Evolutionary conservation across 768 basidiomycete genomes (phyloP).

Genomic region (Amylocystis lapponica): DNA sequence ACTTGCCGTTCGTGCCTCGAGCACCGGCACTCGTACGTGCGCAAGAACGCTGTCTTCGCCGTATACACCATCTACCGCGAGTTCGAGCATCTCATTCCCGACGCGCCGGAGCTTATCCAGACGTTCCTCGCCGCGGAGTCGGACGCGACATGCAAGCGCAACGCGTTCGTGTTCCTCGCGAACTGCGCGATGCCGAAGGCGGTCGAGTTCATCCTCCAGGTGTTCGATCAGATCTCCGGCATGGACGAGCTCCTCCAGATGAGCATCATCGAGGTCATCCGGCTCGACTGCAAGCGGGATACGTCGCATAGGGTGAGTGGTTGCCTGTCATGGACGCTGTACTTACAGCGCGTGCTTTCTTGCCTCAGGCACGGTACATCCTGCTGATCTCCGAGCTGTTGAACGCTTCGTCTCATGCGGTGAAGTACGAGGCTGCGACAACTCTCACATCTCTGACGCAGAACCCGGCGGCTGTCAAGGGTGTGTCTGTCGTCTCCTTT

Average conservation of each 20-base stretch:
- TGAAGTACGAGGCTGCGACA: constrained; percentile 96
- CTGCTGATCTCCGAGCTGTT: constrained; percentile 90
- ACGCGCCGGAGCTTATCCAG: constrained; percentile 92
- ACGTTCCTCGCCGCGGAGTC: constrained; percentile 95
- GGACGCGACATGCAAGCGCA: constrained; percentile 94
- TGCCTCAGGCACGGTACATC: constrained; percentile 79
- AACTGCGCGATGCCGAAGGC: constrained; percentile 84
- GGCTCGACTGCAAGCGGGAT: constrained; percentile 84
- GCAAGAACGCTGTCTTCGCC: constrained; percentile 98
- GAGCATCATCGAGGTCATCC: constrained; percentile 90
- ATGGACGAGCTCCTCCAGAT: constrained; percentile 95
- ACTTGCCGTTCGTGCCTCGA: constrained; percentile 92
- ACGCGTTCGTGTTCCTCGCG: constrained; percentile 93
- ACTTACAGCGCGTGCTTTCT: neutral
- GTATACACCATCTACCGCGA: constrained; percentile 91
- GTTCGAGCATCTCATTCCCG: constrained; percentile 92
- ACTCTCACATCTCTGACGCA: constrained; percentile 92
- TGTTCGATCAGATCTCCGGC: constrained; percentile 75
- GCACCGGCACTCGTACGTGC: constrained; percentile 95
- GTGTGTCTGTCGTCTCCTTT: constrained; percentile 31
- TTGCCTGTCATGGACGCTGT: neutral
- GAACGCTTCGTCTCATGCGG: constrained; percentile 83
- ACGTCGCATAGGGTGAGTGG: constrained; percentile 70
- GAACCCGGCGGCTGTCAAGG: constrained; percentile 94
- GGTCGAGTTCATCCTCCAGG: constrained; percentile 82